Evolutionary conservation across 352 stramenopile genomes (phyloP).

Genomic region (Phytopythium boreale): DNA sequence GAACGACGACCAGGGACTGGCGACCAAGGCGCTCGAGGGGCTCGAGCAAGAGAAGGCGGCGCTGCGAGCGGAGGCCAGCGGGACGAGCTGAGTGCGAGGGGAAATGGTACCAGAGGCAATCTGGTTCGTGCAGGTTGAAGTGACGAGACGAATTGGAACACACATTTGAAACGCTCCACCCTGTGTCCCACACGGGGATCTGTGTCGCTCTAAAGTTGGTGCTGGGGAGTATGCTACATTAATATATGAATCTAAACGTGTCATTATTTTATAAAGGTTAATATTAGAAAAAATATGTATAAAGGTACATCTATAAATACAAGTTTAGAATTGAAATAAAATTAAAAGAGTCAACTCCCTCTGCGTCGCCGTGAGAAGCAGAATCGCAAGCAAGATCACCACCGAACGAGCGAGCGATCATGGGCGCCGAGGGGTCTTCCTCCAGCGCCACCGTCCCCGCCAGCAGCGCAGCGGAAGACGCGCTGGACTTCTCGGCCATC

Average conservation of each 20-base stretch:
- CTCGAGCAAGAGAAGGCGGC: slow-evolving; percentile 26
- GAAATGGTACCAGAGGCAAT: too few relatives aligned
- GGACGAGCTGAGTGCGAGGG: neutral
- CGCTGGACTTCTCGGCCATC: slow-evolving; percentile 22
- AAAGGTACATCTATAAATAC: neutral
- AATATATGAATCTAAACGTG: neutral
- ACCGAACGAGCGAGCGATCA: neutral
- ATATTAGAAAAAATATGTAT: neutral
- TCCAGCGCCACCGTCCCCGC: neutral
- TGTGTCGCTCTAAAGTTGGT: too few relatives aligned
- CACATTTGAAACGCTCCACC: neutral
- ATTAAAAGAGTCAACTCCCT: too few relatives aligned
- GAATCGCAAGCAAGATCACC: too few relatives aligned
- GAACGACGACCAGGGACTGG: slow-evolving; percentile 51
- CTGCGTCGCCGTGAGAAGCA: too few relatives aligned
- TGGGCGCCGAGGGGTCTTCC: neutral
- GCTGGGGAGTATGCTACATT: neutral
- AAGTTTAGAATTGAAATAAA: neutral
- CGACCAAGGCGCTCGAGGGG: slow-evolving; percentile 40
- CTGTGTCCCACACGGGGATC: neutral
- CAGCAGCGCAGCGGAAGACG: neutral
- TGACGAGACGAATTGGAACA: neutral
- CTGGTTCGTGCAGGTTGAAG: too few relatives aligned
- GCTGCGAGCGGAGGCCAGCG: neutral
- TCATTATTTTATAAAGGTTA: neutral